Conservation (phyloP, 1,139 yeast genomes). For the Barnettozyma hawaiiensis region DNA sequence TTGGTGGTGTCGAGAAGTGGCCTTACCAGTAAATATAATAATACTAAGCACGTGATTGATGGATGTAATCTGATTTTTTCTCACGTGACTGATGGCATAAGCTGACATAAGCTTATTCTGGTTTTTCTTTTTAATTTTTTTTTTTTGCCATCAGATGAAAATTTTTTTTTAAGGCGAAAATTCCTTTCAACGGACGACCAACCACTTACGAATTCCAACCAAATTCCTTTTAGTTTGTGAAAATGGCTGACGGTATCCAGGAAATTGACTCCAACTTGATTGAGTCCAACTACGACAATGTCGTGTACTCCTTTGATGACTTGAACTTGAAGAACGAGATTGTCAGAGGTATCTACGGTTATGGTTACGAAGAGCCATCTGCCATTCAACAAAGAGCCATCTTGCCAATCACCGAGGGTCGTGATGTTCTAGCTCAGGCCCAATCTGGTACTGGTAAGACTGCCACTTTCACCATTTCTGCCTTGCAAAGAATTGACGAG, state of each 20-base stretch:
- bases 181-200: slow-evolving; percentile 1
- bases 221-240: slow-evolving; percentile 4
- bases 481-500: slow-evolving; percentile 88
- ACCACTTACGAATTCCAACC: neutral
- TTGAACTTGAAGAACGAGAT: slow-evolving; percentile 73
- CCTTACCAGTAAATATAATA: neutral
- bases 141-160: neutral
- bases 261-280: slow-evolving; percentile 82
- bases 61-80: too few relatives aligned
- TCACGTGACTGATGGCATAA: neutral
- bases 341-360: slow-evolving; percentile 82
- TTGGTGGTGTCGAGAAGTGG: too few relatives aligned
- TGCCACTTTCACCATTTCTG: slow-evolving; percentile 96
- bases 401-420: slow-evolving; percentile 91
- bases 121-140: neutral
- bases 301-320: slow-evolving; percentile 85
- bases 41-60: too few relatives aligned
- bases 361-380: slow-evolving; percentile 97
- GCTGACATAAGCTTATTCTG: too few relatives aligned
- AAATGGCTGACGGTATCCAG: slow-evolving; percentile 52
- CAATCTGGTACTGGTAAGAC: slow-evolving; percentile 99
- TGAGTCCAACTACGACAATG: slow-evolving; percentile 97
- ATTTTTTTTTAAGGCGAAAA: neutral
- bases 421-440: slow-evolving; percentile 98
- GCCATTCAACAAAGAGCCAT: slow-evolving; percentile 99